Percentiles rank a stretch among this genome's conserved stretches.
These are phyloP conservation scores for Cichorium intybus DNA, from an alignment of 140 eudicot species.

Conservation along the genomic window DNA sequence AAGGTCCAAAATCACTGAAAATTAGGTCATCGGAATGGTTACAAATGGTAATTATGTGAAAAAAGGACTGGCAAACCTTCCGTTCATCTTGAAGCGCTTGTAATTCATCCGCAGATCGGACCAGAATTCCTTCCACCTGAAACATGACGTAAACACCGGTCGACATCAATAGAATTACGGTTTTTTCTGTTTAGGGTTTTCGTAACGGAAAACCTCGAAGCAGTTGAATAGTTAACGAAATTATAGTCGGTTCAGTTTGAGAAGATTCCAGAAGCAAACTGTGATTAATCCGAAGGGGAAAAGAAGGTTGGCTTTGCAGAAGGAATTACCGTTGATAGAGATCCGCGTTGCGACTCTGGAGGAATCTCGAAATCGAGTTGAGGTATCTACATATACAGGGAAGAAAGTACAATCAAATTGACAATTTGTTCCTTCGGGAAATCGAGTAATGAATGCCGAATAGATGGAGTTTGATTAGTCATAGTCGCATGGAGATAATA, in stretches of 20 bases:
- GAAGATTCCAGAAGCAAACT: background rate
- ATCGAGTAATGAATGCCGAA: background rate
- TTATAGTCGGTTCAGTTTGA: background rate
- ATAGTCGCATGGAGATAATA: background rate
- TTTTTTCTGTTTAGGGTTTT: background rate
- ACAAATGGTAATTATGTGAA: background rate
- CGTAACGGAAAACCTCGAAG: constrained; percentile 3
- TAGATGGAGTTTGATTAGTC: constrained; percentile 2
- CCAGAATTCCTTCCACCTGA: constrained; percentile 84
- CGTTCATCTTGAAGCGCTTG: constrained; percentile 93
- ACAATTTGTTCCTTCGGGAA: background rate
- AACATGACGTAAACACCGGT: constrained; percentile 4
- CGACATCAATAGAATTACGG: constrained; percentile 4
- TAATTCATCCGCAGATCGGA: constrained; percentile 71
- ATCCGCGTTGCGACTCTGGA: constrained; percentile 98
- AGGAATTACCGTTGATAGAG: constrained; percentile 72
- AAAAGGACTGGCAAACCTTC: constrained; percentile 41
- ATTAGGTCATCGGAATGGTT: background rate
- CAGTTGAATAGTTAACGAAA: background rate
- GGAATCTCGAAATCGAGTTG: constrained; percentile 97
- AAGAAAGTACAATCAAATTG: constrained; percentile 10
- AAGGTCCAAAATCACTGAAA: constrained; percentile 12
- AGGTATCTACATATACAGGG: constrained; percentile 58
- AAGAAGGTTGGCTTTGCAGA: background rate
- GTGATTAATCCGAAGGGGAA: background rate